A percentile compares a stretch with the other conserved stretches of the same genome.
These are phyloP conservation scores for Colletotrichum euphorbiae DNA, from an alignment of 2,329 filamentous ascomycete genomes.

Conservation along the genomic window DNA sequence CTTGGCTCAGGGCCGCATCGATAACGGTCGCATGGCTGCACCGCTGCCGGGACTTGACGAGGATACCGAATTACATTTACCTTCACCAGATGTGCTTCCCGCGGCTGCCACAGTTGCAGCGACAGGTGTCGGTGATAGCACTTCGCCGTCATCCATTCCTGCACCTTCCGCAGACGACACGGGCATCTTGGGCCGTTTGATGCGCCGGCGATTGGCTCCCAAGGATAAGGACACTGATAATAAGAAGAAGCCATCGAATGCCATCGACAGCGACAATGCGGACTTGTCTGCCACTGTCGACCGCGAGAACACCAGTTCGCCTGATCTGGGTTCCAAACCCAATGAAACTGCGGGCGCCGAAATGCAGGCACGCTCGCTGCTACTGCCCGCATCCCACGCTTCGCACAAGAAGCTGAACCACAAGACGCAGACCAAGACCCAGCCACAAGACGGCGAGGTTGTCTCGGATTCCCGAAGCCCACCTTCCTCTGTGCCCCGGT, in stretches of 20 bases:
- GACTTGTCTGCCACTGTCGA: conserved; percentile 1
- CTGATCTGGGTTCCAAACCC: neutral
- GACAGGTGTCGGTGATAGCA: conserved; percentile 5
- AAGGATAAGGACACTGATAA: conserved; percentile 23
- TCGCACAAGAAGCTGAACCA: conserved; percentile 4
- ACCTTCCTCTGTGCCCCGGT: conserved; percentile 25
- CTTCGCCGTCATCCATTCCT: conserved; percentile 25
- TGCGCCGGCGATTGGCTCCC: conserved; percentile 29
- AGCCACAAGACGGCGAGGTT: conserved; percentile 4
- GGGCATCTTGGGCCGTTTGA: conserved; percentile 29
- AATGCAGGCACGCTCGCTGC: conserved; percentile 14
- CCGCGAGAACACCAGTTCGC: neutral
- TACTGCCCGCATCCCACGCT: conserved; percentile 15
- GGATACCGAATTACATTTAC: conserved; percentile 23
- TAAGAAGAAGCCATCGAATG: conserved; percentile 19
- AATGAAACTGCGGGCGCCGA: conserved; percentile 6
- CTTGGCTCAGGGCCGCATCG: conserved; percentile 29
- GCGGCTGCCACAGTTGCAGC: conserved; percentile 9
- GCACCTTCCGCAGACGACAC: conserved; percentile 20
- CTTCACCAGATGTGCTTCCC: neutral
- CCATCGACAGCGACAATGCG: conserved; percentile 13
- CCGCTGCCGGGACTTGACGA: conserved; percentile 34
- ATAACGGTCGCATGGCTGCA: conserved; percentile 28
- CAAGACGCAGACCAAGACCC: conserved; percentile 4
- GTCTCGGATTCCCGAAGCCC: conserved; percentile 12